phyloP scores from a whole-genome alignment of 2,329 filamentous ascomycete species.

The Metarhizium humberi region DNA sequence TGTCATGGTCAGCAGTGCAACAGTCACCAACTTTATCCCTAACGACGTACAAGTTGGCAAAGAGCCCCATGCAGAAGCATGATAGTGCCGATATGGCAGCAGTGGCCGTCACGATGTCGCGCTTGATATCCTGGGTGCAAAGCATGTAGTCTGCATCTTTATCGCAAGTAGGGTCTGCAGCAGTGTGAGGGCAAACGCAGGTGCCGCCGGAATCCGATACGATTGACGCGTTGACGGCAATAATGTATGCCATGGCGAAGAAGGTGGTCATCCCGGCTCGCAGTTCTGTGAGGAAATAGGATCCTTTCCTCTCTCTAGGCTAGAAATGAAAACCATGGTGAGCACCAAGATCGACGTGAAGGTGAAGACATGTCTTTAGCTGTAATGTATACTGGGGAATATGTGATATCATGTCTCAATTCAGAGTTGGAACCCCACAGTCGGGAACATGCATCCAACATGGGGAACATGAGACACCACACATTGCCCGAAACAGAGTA shows the following conservation, averaged over 20 bases:
- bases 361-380: background rate
- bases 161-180: slow-evolving; percentile 42
- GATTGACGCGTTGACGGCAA: slow-evolving; percentile 43
- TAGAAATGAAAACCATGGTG: slow-evolving; percentile 19
- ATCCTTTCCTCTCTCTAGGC: slow-evolving; percentile 63
- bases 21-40: background rate
- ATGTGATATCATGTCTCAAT: background rate
- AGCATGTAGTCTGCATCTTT: slow-evolving; percentile 49
- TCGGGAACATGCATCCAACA: background rate
- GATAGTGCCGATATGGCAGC: slow-evolving; percentile 72
- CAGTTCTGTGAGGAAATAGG: slow-evolving; percentile 74
- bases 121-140: slow-evolving; percentile 57
- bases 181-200: slow-evolving; percentile 56
- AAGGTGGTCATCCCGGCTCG: slow-evolving; percentile 76
- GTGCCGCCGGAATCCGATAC: slow-evolving; percentile 61
- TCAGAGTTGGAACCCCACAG: background rate
- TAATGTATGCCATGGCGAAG: slow-evolving; percentile 52
- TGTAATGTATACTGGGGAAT: background rate
- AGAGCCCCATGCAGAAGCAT: slow-evolving; percentile 75
- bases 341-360: background rate
- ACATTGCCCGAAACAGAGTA: background rate
- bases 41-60: slow-evolving; percentile 58
- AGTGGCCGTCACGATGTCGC: slow-evolving; percentile 76
- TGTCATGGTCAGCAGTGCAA: slow-evolving; percentile 1
- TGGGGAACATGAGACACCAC: background rate